phyloP scores from a whole-genome alignment of 2,329 filamentous ascomycete genomes.

The Clonostachys rhizophaga region DNA sequence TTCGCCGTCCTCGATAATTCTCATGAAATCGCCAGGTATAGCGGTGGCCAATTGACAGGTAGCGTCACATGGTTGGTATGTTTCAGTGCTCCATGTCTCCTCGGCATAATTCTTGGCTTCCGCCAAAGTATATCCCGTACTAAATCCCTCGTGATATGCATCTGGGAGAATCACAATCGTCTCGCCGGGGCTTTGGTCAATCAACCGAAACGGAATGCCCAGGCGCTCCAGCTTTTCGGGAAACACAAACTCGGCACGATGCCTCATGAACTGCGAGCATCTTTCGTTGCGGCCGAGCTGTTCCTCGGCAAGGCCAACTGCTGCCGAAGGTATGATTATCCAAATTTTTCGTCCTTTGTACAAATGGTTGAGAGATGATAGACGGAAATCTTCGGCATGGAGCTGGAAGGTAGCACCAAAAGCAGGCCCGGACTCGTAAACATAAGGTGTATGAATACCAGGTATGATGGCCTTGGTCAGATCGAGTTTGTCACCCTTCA shows the following conservation, averaged over 20 bases:
- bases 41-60: slow-evolving; percentile 25
- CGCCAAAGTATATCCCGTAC: slow-evolving; percentile 32
- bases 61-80: slow-evolving; percentile 25
- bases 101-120: slow-evolving; percentile 34
- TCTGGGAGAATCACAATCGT: slow-evolving; percentile 32
- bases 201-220: slow-evolving; percentile 26
- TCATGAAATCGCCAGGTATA: slow-evolving; percentile 26
- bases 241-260: slow-evolving; percentile 33
- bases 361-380: slow-evolving; percentile 30
- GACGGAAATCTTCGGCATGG: slow-evolving; percentile 31
- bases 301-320: slow-evolving; percentile 24
- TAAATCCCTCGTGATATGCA: slow-evolving; percentile 33
- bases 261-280: slow-evolving; percentile 34
- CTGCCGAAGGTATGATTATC: slow-evolving; percentile 28
- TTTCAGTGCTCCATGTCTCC: slow-evolving; percentile 22
- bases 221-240: slow-evolving; percentile 30
- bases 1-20: slow-evolving; percentile 21
- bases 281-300: slow-evolving; percentile 21
- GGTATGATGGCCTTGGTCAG: slow-evolving; percentile 28
- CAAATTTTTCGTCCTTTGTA: slow-evolving; percentile 34
- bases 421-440: slow-evolving; percentile 29
- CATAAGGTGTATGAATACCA: slow-evolving; percentile 32
- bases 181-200: slow-evolving; percentile 30
- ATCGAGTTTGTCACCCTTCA: slow-evolving; percentile 28
- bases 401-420: slow-evolving; percentile 33